Evolutionary conservation across 495 filamentous ascomycete genomes (phyloP), one percentile per base, ranked within the genome.

Genomic region (Daldinia decipiens): DNA sequence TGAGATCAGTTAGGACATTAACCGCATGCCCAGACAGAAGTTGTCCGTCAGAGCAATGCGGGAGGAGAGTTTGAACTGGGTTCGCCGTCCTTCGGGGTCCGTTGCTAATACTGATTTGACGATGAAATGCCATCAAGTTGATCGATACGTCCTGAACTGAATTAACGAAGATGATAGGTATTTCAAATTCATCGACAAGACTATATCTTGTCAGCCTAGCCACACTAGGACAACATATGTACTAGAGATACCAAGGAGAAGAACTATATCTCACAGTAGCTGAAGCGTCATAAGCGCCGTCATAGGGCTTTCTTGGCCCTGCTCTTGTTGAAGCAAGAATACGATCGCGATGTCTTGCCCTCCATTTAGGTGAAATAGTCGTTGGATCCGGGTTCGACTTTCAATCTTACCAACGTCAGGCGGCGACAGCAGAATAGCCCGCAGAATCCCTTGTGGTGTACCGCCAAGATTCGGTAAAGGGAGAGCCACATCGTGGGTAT

Each of bases 401-500:
- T 71, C 29, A 11, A 72, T 12, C 2, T 62, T 56, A n/a, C 72
- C 70, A 24, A 87, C 59, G n/a, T 85, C 83, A 5, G 70, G 73
- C 1, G 85, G 69, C 0, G 85, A 84, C 40, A 93, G 74, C 6
- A 92, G 79, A 39, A 91, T 77, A 47, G 88, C 65, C 27, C 79
- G 82, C 17, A 89, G 80, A 13, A 69, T 53, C 52, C 62, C 75
- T 62, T 29, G 64, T 40, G 62, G 31, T 39, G n/a, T 21, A 13
- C 51, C 19, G 32, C 19, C 6, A 34, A 76, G 5, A 21, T 39
- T 31, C 11, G 45, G 31, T 21, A 84, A 39, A 15, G 81, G 79
- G 31, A 90, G 64, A n/a, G 83, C 80, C 19, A 89, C 66, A 67
- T 90, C 87, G 68, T 89, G 83, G 3, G 81, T 85, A 34, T 79